Evolutionary conservation across 352 stramenopile genomes (phyloP).

Genomic region (Phytophthora ohioensis): DNA sequence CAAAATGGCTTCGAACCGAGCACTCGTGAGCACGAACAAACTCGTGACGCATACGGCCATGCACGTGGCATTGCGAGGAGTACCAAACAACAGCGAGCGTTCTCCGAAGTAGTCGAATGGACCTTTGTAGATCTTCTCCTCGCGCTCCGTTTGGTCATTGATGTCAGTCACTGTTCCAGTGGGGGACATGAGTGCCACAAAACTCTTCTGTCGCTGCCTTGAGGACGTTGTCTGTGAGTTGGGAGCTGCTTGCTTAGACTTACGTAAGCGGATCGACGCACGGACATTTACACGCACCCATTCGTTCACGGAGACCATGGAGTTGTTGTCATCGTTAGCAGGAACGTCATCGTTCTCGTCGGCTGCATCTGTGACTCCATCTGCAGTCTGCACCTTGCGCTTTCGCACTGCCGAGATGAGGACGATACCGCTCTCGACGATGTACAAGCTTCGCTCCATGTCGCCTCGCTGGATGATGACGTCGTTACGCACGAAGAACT

Average conservation of each 20-base stretch:
- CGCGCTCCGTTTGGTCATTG: conserved; percentile 44
- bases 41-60: conserved; percentile 75
- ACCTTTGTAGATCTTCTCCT: conserved; percentile 76
- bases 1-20: conserved; percentile 72
- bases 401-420: conserved; percentile 61
- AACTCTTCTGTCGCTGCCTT: conserved; percentile 27
- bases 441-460: conserved; percentile 66
- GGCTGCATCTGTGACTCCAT: conserved; percentile 1
- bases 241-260: conserved; percentile 19
- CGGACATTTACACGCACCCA: conserved; percentile 36
- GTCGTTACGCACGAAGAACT: conserved; percentile 80
- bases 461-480: conserved; percentile 78
- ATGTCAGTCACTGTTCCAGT: conserved; percentile 36
- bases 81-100: conserved; percentile 76
- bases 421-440: conserved; percentile 76
- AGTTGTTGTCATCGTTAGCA: conserved; percentile 17
- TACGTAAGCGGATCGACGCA: conserved; percentile 22
- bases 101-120: conserved; percentile 84
- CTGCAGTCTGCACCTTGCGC: neutral
- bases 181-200: conserved; percentile 36
- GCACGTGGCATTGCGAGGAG: conserved; percentile 72
- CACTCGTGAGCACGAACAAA: conserved; percentile 71
- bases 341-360: conserved; percentile 16
- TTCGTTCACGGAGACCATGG: conserved; percentile 43
- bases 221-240: neutral